These are phyloP conservation scores for Brachypodium distachyon DNA, from an alignment of 202 grass and related monocot genomes.

Conservation along the genomic window DNA sequence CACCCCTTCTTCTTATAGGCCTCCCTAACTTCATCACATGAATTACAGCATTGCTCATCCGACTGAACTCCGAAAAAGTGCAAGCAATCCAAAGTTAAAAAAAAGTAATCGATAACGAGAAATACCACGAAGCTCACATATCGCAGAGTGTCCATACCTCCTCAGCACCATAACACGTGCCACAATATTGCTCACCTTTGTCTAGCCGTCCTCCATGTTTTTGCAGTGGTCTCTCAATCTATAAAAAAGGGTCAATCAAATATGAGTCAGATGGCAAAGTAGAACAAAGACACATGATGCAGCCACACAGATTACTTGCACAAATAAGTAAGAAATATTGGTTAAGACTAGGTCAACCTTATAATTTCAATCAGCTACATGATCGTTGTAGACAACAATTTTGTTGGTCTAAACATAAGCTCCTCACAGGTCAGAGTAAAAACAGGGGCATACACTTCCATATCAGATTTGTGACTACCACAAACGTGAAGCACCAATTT, in stretches of 20 bases:
- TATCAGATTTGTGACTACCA: background rate
- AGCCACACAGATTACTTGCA: background rate
- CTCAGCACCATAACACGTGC: constrained; percentile 93
- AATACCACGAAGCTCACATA: background rate
- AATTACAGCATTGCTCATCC: constrained; percentile 97
- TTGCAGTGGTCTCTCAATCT: constrained; percentile 97
- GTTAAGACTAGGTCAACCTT: background rate
- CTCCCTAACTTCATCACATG: constrained; percentile 93
- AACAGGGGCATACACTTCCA: background rate
- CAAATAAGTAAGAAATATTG: background rate
- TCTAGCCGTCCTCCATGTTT: constrained; percentile 94
- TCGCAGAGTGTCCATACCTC: constrained; percentile 28
- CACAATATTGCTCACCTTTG: constrained; percentile 89
- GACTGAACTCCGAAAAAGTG: constrained; percentile 42
- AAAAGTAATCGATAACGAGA: background rate
- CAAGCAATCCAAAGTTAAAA: constrained; percentile 4
- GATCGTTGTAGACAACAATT: background rate
- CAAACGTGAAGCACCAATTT: background rate
- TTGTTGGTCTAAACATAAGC: background rate
- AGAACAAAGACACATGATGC: background rate
- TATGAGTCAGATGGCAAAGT: constrained; percentile 13
- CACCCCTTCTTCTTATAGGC: constrained; percentile 97
- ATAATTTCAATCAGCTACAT: background rate
- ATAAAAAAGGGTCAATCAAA: constrained; percentile 19
- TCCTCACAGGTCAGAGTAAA: background rate